These are phyloP conservation scores for Clathrus columnatus DNA, from an alignment of 768 basidiomycete genomes.

Conservation along the genomic window DNA sequence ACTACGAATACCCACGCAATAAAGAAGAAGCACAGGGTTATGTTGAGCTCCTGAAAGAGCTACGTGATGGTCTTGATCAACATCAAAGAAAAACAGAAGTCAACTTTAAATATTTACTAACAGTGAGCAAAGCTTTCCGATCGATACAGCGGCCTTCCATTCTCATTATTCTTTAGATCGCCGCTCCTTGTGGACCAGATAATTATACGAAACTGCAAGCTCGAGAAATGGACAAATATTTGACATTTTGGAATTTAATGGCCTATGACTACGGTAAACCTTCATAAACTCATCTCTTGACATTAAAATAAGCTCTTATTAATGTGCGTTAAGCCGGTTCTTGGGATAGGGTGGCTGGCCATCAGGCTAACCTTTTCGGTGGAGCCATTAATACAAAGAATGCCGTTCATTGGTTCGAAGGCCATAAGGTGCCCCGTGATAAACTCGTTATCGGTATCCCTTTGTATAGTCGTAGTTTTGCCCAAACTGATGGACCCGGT, in stretches of 20 bases:
- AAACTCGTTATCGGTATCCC: slow-evolving; percentile 91
- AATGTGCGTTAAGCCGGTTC: slow-evolving; percentile 27
- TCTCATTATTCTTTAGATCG: slow-evolving; percentile 47
- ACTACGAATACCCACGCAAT: slow-evolving; percentile 88
- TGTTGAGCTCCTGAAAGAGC: slow-evolving; percentile 67
- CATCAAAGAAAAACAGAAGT: slow-evolving; percentile 59
- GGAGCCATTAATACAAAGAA: slow-evolving; percentile 53
- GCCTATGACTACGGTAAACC: slow-evolving; percentile 56
- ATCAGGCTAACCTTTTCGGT: slow-evolving; percentile 83
- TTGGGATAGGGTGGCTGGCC: slow-evolving; percentile 33
- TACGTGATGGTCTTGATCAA: slow-evolving; percentile 65
- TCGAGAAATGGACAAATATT: slow-evolving; percentile 74
- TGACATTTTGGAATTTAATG: slow-evolving; percentile 99
- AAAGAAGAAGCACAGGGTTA: slow-evolving; percentile 75
- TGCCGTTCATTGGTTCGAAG: slow-evolving; percentile 61
- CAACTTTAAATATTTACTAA: slow-evolving; percentile 60
- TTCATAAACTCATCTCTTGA: too few species aligned
- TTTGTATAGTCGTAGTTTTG: slow-evolving; percentile 88
- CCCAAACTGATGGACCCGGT: slow-evolving; percentile 77
- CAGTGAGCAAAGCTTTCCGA: slow-evolving; percentile 38
- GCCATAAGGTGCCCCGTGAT: slow-evolving; percentile 58
- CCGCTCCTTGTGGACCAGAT: slow-evolving; percentile 85
- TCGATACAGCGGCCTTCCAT: neutral
- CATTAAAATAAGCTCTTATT: neutral
- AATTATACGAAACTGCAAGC: slow-evolving; percentile 76